These are phyloP conservation scores for Mollisiaceae sp. DNA, from an alignment of 2,329 filamentous ascomycete species.

Conservation along the genomic window DNA sequence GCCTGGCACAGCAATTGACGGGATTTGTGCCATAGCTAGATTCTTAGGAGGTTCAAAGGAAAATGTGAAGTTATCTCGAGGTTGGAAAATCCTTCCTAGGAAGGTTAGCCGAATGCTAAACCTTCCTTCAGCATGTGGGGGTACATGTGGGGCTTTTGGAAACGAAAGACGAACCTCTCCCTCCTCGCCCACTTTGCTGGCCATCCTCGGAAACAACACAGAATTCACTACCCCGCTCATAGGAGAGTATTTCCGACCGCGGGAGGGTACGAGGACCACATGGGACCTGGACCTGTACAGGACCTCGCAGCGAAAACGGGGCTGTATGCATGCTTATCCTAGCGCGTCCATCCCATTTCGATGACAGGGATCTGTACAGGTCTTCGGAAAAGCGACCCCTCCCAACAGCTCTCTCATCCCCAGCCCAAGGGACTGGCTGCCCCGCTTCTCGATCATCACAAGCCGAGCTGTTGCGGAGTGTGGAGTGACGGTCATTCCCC, in stretches of 20 bases:
- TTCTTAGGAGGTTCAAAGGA: background rate
- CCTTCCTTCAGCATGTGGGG: background rate
- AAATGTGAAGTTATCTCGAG: constrained; percentile 14
- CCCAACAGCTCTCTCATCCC: background rate
- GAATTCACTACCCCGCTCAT: too few relatives aligned
- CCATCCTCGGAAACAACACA: too few relatives aligned
- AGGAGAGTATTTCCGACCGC: too few relatives aligned
- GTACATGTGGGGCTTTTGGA: constrained; percentile 8
- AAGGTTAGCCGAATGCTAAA: constrained; percentile 25
- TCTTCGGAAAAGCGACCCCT: constrained; percentile 1
- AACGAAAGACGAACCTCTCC: background rate
- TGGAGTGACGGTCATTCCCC: background rate
- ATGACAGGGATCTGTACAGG: background rate
- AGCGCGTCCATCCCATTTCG: background rate
- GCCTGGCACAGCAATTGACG: constrained; percentile 73
- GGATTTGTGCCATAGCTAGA: constrained; percentile 32
- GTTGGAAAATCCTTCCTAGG: constrained; percentile 29
- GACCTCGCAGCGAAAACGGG: background rate
- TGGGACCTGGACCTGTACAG: constrained; percentile 8
- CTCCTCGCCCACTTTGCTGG: background rate
- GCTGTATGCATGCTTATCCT: background rate
- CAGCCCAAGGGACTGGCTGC: background rate
- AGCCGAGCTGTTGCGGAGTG: background rate
- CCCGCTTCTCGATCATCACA: constrained; percentile 8
- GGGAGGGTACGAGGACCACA: too few relatives aligned